Evolutionary conservation across 192 early-diverging fungal genomes (phyloP).

Genomic region (Martensiomyces pterosporus): DNA sequence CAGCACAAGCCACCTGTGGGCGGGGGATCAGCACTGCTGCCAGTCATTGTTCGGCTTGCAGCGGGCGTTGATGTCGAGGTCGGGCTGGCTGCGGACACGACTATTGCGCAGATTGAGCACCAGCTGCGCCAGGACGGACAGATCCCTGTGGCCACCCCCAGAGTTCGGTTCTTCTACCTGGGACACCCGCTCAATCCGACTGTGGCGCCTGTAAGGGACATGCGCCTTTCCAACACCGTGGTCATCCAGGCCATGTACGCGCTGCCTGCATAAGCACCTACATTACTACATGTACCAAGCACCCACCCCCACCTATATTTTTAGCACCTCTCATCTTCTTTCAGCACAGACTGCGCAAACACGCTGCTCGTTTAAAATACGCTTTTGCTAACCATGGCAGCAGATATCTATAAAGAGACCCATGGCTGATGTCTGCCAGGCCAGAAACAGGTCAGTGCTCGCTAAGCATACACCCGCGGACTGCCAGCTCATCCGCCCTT

Average conservation of each 20-base stretch:
- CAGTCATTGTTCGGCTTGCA: constrained; percentile 15
- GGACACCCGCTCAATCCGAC: constrained; percentile 43
- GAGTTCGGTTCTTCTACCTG: constrained; percentile 50
- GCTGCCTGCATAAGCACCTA: too few relatives aligned
- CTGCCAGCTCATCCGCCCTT: constrained; percentile 6
- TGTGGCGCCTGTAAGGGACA: constrained; percentile 17
- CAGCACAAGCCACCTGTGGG: not conserved
- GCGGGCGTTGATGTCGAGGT: constrained; percentile 13
- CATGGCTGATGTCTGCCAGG: too few relatives aligned
- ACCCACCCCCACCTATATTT: too few relatives aligned
- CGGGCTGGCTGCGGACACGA: constrained; percentile 9
- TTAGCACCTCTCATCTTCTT: too few relatives aligned
- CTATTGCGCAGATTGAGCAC: constrained; percentile 34
- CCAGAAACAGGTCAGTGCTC: too few relatives aligned
- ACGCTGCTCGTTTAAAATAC: too few relatives aligned
- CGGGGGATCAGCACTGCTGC: not conserved
- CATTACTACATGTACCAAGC: too few relatives aligned
- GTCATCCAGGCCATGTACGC: constrained; percentile 26
- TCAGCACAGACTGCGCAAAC: too few relatives aligned
- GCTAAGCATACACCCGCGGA: too few relatives aligned
- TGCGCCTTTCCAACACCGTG: constrained; percentile 7
- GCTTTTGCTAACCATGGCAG: too few relatives aligned
- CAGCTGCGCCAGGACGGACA: constrained; percentile 10
- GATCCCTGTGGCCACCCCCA: constrained; percentile 6
- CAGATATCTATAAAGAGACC: too few relatives aligned